Percentiles rank a stretch among this genome's conserved stretches.
Evolutionary conservation across 495 filamentous ascomycete species (phyloP).

Genomic region (Lasiosphaeriaceae sp.): DNA sequence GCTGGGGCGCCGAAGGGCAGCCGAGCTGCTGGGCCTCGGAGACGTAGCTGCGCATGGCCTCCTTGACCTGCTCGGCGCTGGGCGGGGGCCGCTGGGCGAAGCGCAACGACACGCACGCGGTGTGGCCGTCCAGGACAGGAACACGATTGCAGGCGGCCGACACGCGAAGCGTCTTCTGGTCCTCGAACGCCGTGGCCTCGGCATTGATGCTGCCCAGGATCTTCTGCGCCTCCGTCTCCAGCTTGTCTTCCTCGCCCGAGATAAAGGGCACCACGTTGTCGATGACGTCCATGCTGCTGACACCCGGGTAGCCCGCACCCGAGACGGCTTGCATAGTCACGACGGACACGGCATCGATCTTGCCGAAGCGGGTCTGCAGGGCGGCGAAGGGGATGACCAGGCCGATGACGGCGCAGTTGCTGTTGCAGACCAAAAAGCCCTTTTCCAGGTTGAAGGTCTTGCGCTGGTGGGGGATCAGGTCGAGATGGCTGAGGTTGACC

Average conservation of each 20-base stretch:
- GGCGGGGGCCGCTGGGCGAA: conserved; percentile 57
- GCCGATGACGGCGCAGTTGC: conserved; percentile 87
- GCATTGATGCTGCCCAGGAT: conserved; percentile 68
- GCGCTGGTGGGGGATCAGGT: conserved; percentile 73
- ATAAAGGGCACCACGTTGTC: conserved; percentile 88
- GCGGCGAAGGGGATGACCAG: conserved; percentile 86
- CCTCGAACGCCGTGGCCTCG: conserved; percentile 60
- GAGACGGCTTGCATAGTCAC: conserved; percentile 88
- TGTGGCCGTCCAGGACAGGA: conserved; percentile 79
- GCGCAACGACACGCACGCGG: conserved; percentile 72
- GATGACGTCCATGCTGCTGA: conserved; percentile 66
- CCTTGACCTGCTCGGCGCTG: conserved; percentile 61
- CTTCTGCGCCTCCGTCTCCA: conserved; percentile 81
- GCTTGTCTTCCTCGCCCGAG: conserved; percentile 84
- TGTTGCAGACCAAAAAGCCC: conserved; percentile 85
- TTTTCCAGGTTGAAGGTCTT: conserved; percentile 61
- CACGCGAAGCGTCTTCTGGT: conserved; percentile 60
- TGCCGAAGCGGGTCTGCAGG: conserved; percentile 70
- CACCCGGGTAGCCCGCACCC: conserved; percentile 84
- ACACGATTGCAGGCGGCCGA: conserved; percentile 82
- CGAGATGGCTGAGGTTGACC: conserved; percentile 75
- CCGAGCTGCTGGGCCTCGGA: conserved; percentile 71
- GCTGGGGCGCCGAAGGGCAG: conserved; percentile 70
- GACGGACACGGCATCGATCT: conserved; percentile 69
- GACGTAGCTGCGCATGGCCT: conserved; percentile 66